phyloP scores from a whole-genome alignment of 2,329 filamentous ascomycete species.

The Septoria linicola region DNA sequence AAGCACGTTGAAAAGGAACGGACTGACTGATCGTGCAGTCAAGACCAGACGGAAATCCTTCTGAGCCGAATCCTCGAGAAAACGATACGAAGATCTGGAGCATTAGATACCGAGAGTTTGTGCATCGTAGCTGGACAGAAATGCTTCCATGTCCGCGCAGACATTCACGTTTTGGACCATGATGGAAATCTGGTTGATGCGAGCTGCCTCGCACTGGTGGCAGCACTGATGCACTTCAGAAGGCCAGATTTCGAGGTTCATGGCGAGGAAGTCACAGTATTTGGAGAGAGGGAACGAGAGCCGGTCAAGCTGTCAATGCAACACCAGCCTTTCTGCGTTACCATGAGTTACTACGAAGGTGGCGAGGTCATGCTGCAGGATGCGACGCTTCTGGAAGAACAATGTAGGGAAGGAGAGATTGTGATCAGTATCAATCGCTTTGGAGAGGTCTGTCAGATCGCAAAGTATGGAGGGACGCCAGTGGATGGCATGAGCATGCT shows the following conservation, averaged over 20 bases:
- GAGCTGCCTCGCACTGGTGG: conserved; percentile 80
- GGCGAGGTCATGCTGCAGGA: conserved; percentile 72
- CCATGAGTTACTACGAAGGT: conserved; percentile 77
- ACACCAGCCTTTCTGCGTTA: conserved; percentile 88
- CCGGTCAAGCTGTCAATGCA: conserved; percentile 87
- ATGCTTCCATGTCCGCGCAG: conserved; percentile 86
- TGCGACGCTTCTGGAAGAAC: conserved; percentile 71
- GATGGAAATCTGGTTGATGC: conserved; percentile 89
- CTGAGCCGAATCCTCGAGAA: conserved; percentile 90
- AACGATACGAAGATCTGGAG: conserved; percentile 85
- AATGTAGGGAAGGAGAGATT: conserved; percentile 69
- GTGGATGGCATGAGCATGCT: conserved; percentile 78
- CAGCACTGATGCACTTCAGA: conserved; percentile 85
- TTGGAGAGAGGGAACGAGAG: conserved; percentile 79
- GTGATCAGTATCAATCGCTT: conserved; percentile 85
- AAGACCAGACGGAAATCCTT: conserved; percentile 64
- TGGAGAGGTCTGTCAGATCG: conserved; percentile 86
- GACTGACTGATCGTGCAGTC: conserved; percentile 64
- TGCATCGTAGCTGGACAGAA: conserved; percentile 89
- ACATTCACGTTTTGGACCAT: conserved; percentile 86
- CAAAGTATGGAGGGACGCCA: conserved; percentile 81
- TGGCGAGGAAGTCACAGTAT: conserved; percentile 80
- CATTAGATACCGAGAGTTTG: conserved; percentile 91
- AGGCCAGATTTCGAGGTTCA: conserved; percentile 86
- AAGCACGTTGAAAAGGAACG: conserved; percentile 31